Base-by-base conservation (phyloP, 768 basidiomycete genomes). In the Boletellus ananas region DNA sequence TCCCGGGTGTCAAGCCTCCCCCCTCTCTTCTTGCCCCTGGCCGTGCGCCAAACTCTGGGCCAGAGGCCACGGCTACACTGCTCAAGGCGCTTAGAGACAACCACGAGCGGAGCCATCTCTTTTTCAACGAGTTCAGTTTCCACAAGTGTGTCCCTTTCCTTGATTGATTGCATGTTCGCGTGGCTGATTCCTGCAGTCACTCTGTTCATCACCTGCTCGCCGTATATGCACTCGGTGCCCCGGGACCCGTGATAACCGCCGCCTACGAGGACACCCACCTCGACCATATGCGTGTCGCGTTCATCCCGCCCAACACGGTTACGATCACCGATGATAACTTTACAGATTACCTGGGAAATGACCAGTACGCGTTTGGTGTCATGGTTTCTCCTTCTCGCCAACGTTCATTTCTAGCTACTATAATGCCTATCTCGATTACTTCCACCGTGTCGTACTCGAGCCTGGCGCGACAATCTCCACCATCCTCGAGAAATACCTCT, bases 401-500 rank as follows among this genome's bases (percentile, higher is more conserved):
- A 56, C 34, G 11, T n/a, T 23, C 0, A 17, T 27, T n/a, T 37
- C 20, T n/a, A 70, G 66, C 0, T 56, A 68, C 18, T 68, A 70
- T 35, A 70, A 60, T 29, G 68, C 68, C 7, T 68, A 68, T 21
- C 57, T 68, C 10, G 51, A 68, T 12, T 70, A 68, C 45, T 68
- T 68, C 49, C 61, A 61, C 18, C 58, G 55, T 14, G 56, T 58
- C 43, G 61, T 68, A 25, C 66, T 69, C 13, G 57, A 63, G 16
- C 67, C 65, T 0, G 60, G 53, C 13, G 62, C 54, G 1, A 60
- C 47, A 13, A 66, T 73, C n/a, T 58, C 68, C 9, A 59, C 58
- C 1, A 67, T 75, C 0, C 57, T 88, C n/a, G 84, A 88, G 51
- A 75, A 80, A 34, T 86, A 79, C 49, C 52, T 89, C 9, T 84